phyloP scores from a whole-genome alignment of 1,284 basidiomycete genomes.

The Fomitiporia mediterranea region DNA sequence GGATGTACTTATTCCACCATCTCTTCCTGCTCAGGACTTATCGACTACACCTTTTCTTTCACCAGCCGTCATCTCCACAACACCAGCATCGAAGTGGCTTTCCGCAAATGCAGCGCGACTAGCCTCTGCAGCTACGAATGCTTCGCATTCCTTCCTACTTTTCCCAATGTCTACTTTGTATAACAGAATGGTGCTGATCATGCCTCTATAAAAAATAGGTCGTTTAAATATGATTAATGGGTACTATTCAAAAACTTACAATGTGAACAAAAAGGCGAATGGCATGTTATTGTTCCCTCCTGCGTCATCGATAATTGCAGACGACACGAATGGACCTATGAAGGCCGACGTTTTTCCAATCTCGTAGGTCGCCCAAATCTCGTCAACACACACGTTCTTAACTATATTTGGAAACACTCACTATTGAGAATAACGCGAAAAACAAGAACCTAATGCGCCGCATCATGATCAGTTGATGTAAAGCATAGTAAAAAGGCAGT shows the following conservation, averaged over 20 bases:
- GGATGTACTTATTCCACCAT: no score
- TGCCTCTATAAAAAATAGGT: conserved; percentile 40
- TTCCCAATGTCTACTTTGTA: conserved; percentile 69
- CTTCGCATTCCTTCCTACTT: conserved; percentile 60
- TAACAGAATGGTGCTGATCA: conserved; percentile 59
- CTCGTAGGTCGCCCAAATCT: conserved; percentile 29
- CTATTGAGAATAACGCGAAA: conserved; percentile 73
- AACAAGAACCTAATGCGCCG: conserved; percentile 57
- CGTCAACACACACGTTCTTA: neutral
- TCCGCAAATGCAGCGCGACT: conserved; percentile 41
- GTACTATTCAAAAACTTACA: conserved; percentile 41
- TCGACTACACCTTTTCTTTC: no score
- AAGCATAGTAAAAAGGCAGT: neutral
- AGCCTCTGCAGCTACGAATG: conserved; percentile 56
- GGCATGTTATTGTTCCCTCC: conserved; percentile 76
- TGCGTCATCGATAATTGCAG: conserved; percentile 65
- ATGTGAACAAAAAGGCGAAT: conserved; percentile 71
- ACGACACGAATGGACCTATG: conserved; percentile 76
- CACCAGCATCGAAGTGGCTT: conserved; percentile 10
- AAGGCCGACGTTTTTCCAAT: conserved; percentile 78
- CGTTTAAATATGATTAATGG: no score
- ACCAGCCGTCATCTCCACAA: no score
- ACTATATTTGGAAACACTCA: conserved; percentile 28
- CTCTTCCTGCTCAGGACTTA: no score
- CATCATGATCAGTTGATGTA: conserved; percentile 11